Percentiles rank a stretch among this genome's conserved stretches.
These are phyloP conservation scores for Podaxis sp. DNA, from an alignment of 768 basidiomycete species.

Conservation along the genomic window DNA sequence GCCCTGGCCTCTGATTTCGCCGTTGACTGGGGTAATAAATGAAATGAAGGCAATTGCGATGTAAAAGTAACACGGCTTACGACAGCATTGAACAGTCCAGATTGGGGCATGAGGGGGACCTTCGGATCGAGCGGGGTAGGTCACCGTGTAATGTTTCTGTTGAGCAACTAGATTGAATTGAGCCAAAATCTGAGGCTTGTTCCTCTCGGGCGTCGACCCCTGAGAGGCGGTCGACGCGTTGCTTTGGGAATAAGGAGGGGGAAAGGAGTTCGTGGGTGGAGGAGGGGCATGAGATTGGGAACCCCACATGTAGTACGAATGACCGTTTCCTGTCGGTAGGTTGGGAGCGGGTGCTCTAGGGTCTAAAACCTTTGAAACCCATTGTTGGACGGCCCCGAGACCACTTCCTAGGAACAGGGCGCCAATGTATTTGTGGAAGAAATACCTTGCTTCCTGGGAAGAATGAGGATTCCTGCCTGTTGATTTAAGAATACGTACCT, in stretches of 20 bases:
- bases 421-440: not conserved
- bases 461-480: not conserved
- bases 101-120: conserved; percentile 26
- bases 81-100: not conserved
- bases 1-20: not conserved
- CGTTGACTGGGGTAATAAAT: not conserved
- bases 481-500: not conserved
- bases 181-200: conserved; percentile 34
- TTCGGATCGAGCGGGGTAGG: conserved; percentile 44
- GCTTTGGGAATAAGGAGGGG: not conserved
- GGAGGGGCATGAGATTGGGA: not conserved
- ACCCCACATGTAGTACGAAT: not conserved
- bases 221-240: not conserved
- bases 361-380: not conserved
- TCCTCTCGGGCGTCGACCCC: conserved; percentile 16
- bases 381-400: not conserved
- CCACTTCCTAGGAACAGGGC: not conserved
- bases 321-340: not conserved
- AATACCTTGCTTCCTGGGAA: not conserved
- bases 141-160: conserved; percentile 42
- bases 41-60: not conserved
- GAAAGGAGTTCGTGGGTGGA: not conserved
- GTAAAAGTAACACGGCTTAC: not conserved
- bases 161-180: conserved; percentile 52
- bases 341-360: not conserved